phyloP scores from a whole-genome alignment of 169 alveolate species.

The Plasmodium inui region DNA sequence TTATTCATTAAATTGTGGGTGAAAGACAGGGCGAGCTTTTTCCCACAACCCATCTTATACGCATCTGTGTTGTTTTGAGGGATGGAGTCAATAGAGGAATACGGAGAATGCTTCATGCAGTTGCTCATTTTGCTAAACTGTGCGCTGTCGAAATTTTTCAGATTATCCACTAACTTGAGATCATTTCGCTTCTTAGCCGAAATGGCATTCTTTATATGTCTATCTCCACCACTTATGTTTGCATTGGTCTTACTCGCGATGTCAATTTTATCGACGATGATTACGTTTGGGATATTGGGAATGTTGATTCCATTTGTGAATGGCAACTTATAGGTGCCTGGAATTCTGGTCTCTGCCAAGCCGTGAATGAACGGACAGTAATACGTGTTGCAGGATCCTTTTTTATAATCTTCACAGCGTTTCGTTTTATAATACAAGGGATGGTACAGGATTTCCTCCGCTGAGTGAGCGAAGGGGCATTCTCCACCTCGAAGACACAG shows the following conservation, averaged over 20 bases:
- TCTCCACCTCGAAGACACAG: constrained; percentile 90
- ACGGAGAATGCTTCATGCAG: not conserved
- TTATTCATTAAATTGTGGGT: not conserved
- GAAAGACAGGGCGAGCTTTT: not conserved
- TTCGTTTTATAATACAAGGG: constrained; percentile 92
- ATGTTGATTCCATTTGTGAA: constrained; percentile 83
- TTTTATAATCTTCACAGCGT: constrained; percentile 87
- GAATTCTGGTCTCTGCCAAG: constrained; percentile 84
- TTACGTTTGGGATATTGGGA: constrained; percentile 79
- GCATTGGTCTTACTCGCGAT: constrained; percentile 33
- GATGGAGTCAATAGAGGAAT: constrained; percentile 35
- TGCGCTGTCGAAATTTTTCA: not conserved
- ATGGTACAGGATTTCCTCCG: constrained; percentile 92
- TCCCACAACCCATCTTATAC: not conserved
- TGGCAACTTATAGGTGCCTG: constrained; percentile 85
- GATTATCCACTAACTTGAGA: not conserved
- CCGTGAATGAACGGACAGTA: constrained; percentile 92
- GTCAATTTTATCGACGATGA: constrained; percentile 78
- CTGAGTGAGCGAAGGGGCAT: constrained; percentile 93
- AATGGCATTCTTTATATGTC: not conserved
- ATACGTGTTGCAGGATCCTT: constrained; percentile 88
- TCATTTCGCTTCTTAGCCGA: constrained; percentile 19
- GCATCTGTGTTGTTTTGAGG: not conserved
- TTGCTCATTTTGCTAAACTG: not conserved
- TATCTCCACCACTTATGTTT: constrained; percentile 4